A percentile compares a stretch with the other conserved stretches of the same genome.
phyloP scores from a whole-genome alignment of 441 rosid genomes.

The Metrosideros polymorpha region DNA sequence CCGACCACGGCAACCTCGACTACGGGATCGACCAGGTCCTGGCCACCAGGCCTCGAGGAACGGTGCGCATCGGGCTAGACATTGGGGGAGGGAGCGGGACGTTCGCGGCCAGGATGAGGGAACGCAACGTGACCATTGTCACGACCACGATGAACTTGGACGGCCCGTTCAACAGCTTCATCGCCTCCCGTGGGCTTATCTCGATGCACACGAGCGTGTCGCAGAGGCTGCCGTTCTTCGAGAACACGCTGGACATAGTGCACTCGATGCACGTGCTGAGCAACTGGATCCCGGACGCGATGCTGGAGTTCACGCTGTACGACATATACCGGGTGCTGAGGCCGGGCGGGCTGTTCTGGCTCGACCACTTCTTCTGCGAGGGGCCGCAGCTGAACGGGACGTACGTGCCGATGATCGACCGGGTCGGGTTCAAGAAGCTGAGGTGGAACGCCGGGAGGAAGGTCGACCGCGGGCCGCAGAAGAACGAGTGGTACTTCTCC shows the following conservation, averaged over 20 bases:
- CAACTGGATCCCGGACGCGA: conserved; percentile 39
- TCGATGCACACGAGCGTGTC: conserved; percentile 35
- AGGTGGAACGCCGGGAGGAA: conserved; percentile 37
- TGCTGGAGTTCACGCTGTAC: conserved; percentile 34
- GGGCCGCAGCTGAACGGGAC: conserved; percentile 39
- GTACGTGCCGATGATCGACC: conserved; percentile 25
- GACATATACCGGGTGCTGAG: conserved; percentile 44
- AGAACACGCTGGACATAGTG: conserved; percentile 44
- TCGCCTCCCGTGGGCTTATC: conserved; percentile 45
- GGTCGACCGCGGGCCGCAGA: conserved; percentile 21
- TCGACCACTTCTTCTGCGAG: conserved; percentile 43
- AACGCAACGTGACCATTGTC: conserved; percentile 35
- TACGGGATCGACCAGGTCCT: conserved; percentile 38
- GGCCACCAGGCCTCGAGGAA: conserved; percentile 10
- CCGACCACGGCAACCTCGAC: conserved; percentile 26
- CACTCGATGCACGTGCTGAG: conserved; percentile 46
- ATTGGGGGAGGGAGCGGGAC: conserved; percentile 38
- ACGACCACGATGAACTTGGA: conserved; percentile 43
- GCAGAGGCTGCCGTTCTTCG: conserved; percentile 48
- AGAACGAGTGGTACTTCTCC: conserved; percentile 40
- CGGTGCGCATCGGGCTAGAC: conserved; percentile 37
- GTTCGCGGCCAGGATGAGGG: conserved; percentile 55
- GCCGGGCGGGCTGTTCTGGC: conserved; percentile 51
- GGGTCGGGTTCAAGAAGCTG: conserved; percentile 35
- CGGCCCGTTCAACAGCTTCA: conserved; percentile 48